Evolutionary conservation across 2,329 filamentous ascomycete species (phyloP), one percentile per base, ranked within the genome.

Genomic region (Camillea tinctor): DNA sequence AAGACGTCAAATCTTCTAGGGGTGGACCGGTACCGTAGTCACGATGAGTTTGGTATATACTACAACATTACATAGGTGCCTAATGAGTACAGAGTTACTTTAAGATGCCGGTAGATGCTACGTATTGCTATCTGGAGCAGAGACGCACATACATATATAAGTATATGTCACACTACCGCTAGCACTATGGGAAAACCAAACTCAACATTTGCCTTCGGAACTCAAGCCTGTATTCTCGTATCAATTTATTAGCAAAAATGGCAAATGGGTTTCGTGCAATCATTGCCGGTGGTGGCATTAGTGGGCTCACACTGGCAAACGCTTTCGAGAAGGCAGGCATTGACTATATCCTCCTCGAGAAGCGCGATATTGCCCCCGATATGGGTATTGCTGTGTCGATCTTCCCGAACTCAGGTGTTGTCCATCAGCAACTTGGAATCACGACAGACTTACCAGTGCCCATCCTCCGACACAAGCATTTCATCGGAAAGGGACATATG

Each of bases 321-420:
- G 64, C 64, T 6, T 50, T 67, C 13, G 63, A 67, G 30, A 50
- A 57, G 53, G 62, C 64, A 7, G 64, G 60, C 17, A 60, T 66
- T 23, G 59, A 62, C 44, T 66, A 52, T 49, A 44, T 66, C n/a
- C 26, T 67, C 19, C 62, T 67, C 48, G 65, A 67, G 55, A 66
- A 59, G 48, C 56, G 64, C 7, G 65, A 63, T 19, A 60, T 67
- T 19, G 65, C 65, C n/a, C 63, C 65, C 4, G 54, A 61, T 22
- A 21, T 66, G 15, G 65, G 65, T 23, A 59, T 57, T 36, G 64
- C 65, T 26, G 61, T 67, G 19, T 55, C 55, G 3, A 56, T 59
- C 1, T 53, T 56, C 19, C 54, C 48, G 9, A 40, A 60, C 11
- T 54, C 57, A 24, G 30, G 52, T 48, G 50, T 57, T 5, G 56